Evolutionary conservation across 257 asterid genomes (phyloP).

Genomic region (Henckelia pumila): DNA sequence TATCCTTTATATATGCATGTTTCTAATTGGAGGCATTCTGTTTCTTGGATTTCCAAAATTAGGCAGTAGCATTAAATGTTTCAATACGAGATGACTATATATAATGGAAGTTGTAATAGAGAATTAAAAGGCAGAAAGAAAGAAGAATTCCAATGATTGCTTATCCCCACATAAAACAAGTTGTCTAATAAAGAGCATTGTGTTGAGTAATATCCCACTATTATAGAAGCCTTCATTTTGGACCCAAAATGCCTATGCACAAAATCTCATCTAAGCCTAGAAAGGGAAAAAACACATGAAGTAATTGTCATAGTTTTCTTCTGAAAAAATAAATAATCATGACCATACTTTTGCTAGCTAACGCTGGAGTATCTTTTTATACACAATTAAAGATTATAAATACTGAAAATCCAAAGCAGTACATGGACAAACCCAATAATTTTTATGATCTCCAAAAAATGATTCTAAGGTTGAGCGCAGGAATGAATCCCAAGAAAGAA

Average conservation of each 20-base stretch:
- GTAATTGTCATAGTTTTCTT: conserved; percentile 22
- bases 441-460: conserved; percentile 27
- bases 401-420: not conserved
- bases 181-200: not conserved
- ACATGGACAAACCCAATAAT: conserved; percentile 23
- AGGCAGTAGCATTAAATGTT: not conserved
- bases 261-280: conserved; percentile 24
- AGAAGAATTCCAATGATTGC: no score
- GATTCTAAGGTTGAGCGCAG: conserved; percentile 32
- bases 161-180: not conserved
- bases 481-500: conserved; percentile 70
- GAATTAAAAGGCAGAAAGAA: no score
- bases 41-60: not conserved
- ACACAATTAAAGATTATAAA: not conserved
- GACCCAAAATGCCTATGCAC: conserved; percentile 8
- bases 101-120: no score
- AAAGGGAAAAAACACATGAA: conserved; percentile 22
- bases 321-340: not conserved
- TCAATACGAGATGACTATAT: not conserved
- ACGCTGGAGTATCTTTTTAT: not conserved
- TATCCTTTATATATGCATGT: not conserved
- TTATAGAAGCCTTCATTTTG: not conserved
- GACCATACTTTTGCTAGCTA: not conserved
- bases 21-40: not conserved
- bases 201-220: not conserved